Evolutionary conservation across 192 early-diverging fungal species (phyloP).

Genomic region (Backusella tarrabulga): DNA sequence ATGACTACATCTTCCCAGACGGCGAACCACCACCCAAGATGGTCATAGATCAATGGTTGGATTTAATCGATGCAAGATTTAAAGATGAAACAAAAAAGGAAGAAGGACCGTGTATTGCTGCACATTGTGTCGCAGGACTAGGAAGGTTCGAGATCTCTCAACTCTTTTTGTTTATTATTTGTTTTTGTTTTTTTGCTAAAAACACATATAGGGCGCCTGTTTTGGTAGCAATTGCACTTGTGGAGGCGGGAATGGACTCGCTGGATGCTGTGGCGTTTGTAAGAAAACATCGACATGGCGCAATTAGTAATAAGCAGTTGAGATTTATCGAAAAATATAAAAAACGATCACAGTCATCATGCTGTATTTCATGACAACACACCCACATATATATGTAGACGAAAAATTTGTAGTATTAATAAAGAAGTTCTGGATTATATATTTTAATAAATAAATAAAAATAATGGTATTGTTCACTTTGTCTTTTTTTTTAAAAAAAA

Average conservation of each 20-base stretch:
- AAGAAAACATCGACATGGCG: conserved; percentile 65
- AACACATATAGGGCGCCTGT: conserved; percentile 49
- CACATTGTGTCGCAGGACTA: conserved; percentile 80
- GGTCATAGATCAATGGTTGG: conserved; percentile 66
- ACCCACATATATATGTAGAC: not conserved
- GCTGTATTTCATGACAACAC: not conserved
- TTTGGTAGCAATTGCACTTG: conserved; percentile 74
- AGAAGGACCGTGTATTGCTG: conserved; percentile 46
- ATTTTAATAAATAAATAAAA: not conserved
- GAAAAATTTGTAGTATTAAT: not conserved
- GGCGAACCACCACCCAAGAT: conserved; percentile 64
- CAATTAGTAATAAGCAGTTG: conserved; percentile 73
- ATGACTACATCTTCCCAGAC: conserved; percentile 71
- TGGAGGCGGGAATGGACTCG: conserved; percentile 76
- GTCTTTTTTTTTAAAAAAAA: not conserved
- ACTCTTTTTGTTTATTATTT: too few species aligned
- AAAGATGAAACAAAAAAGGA: conserved; percentile 8
- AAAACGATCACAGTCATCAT: conserved; percentile 17
- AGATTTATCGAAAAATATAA: conserved; percentile 62
- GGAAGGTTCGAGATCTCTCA: conserved; percentile 49
- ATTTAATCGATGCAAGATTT: conserved; percentile 58
- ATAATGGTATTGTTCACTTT: not conserved
- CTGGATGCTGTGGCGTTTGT: conserved; percentile 75
- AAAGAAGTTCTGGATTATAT: not conserved
- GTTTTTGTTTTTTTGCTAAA: not conserved